A percentile compares a stretch with the other conserved stretches of the same genome.
Conservation (phyloP, 139 green algal genomes). For the Zygnema circumcarinatum region DNA sequence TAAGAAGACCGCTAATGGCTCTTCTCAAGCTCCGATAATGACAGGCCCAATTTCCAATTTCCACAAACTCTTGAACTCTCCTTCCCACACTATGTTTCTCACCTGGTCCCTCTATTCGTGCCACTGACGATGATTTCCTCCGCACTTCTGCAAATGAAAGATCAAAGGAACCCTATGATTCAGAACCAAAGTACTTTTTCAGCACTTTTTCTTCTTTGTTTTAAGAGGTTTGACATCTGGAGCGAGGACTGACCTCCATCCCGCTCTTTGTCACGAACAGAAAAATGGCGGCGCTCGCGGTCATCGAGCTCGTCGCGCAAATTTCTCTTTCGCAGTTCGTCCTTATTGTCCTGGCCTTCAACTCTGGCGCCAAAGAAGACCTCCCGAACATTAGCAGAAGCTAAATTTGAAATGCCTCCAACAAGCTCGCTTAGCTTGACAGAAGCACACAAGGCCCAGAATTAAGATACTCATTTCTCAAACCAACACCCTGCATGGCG, state of each 20-base stretch:
- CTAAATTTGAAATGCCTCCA: no score
- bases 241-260: no score
- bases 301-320: slow-evolving; percentile 59
- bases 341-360: slow-evolving; percentile 44
- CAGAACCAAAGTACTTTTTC: not conserved
- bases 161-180: not conserved
- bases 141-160: not conserved
- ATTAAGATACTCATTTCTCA: no score
- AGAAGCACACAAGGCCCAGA: no score
- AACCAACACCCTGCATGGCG: no score
- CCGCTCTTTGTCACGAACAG: slow-evolving; percentile 21
- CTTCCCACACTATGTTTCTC: not conserved
- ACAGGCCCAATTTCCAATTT: no score
- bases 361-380: not conserved
- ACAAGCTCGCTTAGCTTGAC: no score
- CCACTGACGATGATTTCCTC: not conserved
- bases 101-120: slow-evolving; percentile 6
- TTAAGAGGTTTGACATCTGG: no score
- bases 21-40: no score
- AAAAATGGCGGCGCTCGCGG: slow-evolving; percentile 44
- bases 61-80: not conserved
- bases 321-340: slow-evolving; percentile 58
- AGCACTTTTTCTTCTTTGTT: slow-evolving; percentile 4
- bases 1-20: no score
- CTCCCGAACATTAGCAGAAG: no score